Evolutionary conservation across 768 basidiomycete genomes (phyloP), one percentile per base, ranked within the genome.

Genomic region (Xerocomellus intermedius): DNA sequence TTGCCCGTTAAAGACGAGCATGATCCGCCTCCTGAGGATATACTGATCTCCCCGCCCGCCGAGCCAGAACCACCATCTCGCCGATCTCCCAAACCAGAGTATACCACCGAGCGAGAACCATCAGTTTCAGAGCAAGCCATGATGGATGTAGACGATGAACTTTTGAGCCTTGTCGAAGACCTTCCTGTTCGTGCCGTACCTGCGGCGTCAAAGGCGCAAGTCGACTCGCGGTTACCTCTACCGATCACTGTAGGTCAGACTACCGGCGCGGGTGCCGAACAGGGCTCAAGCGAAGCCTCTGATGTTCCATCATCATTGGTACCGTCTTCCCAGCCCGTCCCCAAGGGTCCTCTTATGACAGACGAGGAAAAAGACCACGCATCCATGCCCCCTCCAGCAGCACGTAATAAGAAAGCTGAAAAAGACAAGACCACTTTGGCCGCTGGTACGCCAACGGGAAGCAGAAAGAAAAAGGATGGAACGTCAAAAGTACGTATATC

Each of bases 81-180:
- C 39, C 54, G 48, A 50, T 57, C 61, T 32, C 50, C 49, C 36
- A 55, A 61, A 38, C 41, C 55, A 32, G 41, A 54, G 14, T 19
- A 39, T 24, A 38, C 16, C 13, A 19, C 48, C 14, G 46, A 60
- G 24, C 57, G 36, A 13, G 59, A 52, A 32, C 55, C 35, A 16
- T 28, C 37, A 4, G 38, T 50, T 24, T 35, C 48, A 19, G 60
- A 64, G 30, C 59, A 44, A 71, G 73, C 56, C 64, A 75, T 54
- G 74, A 73, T 70, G 66, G 74, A 85, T 51, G 81, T 80, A 13
- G 79, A 80, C 12, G 75, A 86, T 58, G 88, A 89, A 69, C 69
- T 89, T 46, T 75, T 89, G 54, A 86, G 86, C 61, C 73, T 90
- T 24, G 74, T 90, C 30, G 87, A 86, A 62, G 86, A 83, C 59